Percentiles rank a stretch among this genome's conserved stretches.
Evolutionary conservation across 2,329 filamentous ascomycete species (phyloP).

Genomic region (Penicillium digitatum): DNA sequence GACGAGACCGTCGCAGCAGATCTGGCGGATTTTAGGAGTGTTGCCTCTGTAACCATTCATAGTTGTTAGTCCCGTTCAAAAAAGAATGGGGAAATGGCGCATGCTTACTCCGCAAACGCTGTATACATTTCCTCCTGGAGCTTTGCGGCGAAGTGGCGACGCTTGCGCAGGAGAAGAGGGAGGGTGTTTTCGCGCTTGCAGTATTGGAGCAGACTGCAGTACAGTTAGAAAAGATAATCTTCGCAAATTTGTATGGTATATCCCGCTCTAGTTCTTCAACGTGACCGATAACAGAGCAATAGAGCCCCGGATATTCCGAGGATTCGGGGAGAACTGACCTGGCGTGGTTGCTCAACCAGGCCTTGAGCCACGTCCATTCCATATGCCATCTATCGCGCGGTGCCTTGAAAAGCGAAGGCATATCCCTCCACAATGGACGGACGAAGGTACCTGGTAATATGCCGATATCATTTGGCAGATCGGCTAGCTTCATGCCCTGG

Average conservation of each 20-base stretch:
- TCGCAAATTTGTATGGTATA: background rate
- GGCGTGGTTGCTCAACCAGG: slow-evolving; percentile 31
- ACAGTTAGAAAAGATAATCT: background rate
- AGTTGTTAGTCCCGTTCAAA: background rate
- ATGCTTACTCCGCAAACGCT: slow-evolving; percentile 44
- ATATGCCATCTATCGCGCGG: slow-evolving; percentile 36
- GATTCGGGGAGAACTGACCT: slow-evolving; percentile 27
- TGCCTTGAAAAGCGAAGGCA: slow-evolving; percentile 40
- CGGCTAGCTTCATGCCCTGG: slow-evolving; percentile 29
- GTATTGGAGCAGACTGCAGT: slow-evolving; percentile 22
- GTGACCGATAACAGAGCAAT: background rate
- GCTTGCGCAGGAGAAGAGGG: slow-evolving; percentile 34
- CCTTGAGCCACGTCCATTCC: slow-evolving; percentile 42
- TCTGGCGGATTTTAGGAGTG: slow-evolving; percentile 30
- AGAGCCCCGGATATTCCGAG: background rate
- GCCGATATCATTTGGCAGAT: slow-evolving; percentile 45
- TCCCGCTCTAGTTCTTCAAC: background rate
- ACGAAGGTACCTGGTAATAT: slow-evolving; percentile 45
- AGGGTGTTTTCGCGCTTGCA: slow-evolving; percentile 33
- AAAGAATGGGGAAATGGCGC: background rate
- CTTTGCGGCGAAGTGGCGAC: slow-evolving; percentile 36
- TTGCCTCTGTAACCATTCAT: slow-evolving; percentile 29
- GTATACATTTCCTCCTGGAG: slow-evolving; percentile 49
- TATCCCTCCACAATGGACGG: slow-evolving; percentile 37
- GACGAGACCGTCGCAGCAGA: slow-evolving; percentile 40